These are phyloP conservation scores for Fraxinus xanthoxyloides DNA, from an alignment of 305 asterid genomes.

Conservation along the genomic window DNA sequence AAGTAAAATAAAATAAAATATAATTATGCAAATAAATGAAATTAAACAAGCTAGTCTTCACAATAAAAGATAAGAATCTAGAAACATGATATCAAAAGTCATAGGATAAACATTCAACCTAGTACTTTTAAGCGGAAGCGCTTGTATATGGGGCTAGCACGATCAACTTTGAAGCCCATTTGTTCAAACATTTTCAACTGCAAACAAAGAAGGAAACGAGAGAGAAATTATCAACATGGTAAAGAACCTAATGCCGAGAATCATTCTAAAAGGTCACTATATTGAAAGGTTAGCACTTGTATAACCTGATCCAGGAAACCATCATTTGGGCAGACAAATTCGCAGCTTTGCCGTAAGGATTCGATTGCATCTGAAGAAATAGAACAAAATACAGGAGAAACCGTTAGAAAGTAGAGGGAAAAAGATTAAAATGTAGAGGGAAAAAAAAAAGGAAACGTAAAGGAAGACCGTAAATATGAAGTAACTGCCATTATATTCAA, in stretches of 20 bases:
- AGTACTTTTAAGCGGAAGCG: constrained; percentile 79
- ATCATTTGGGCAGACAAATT: constrained; percentile 82
- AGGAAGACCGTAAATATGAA: constrained; percentile 7
- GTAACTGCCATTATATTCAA: constrained; percentile 3
- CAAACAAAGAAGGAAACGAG: constrained; percentile 26
- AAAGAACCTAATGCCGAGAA: constrained; percentile 15
- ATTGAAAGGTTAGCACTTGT: constrained; percentile 14
- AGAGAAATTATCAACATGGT: constrained; percentile 16
- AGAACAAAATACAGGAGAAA: constrained; percentile 21
- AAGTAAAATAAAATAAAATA: constrained; percentile 7
- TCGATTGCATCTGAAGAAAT: constrained; percentile 70
- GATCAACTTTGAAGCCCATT: constrained; percentile 88
- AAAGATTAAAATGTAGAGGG: constrained; percentile 11
- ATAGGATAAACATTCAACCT: constrained; percentile 47
- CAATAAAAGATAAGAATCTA: constrained; percentile 9
- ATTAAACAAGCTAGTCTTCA: constrained; percentile 10
- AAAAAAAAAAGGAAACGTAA: constrained; percentile 2
- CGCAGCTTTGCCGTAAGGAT: constrained; percentile 76
- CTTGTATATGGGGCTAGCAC: constrained; percentile 69
- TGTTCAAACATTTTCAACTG: constrained; percentile 91
- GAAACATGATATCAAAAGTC: constrained; percentile 2
- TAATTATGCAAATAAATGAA: constrained; percentile 3
- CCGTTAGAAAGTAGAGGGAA: not conserved
- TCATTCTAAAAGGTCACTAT: constrained; percentile 10
- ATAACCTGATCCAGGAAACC: constrained; percentile 96